Evolutionary conservation across 495 filamentous ascomycete species (phyloP).

Genomic region (Tirmania nivea): DNA sequence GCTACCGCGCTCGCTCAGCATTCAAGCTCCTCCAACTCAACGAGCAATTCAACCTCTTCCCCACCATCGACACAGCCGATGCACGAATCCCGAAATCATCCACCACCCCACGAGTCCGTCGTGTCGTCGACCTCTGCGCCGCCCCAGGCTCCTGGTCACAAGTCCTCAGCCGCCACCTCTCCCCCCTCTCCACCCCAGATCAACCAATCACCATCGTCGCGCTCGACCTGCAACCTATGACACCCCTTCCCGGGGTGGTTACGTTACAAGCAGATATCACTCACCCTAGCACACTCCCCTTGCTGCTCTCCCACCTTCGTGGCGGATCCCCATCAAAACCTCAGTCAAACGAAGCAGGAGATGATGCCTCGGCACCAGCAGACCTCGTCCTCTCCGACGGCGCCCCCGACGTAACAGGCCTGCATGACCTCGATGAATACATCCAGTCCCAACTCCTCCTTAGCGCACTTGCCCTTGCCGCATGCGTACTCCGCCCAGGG

Average conservation of each 20-base stretch:
- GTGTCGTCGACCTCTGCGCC: constrained; percentile 89
- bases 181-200: constrained; percentile 8
- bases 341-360: constrained; percentile 18
- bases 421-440: constrained; percentile 95
- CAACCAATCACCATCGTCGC: constrained; percentile 80
- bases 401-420: constrained; percentile 84
- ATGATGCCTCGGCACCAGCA: background rate
- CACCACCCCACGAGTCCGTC: constrained; percentile 42
- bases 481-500: constrained; percentile 75
- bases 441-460: constrained; percentile 89
- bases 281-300: constrained; percentile 78
- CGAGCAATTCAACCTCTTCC: constrained; percentile 79
- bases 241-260: constrained; percentile 72
- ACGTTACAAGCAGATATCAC: constrained; percentile 90
- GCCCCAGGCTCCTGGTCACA: constrained; percentile 94
- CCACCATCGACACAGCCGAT: constrained; percentile 10
- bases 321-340: constrained; percentile 32
- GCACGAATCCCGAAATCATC: constrained; percentile 21
- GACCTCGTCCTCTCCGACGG: constrained; percentile 76
- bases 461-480: constrained; percentile 73
- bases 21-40: constrained; percentile 95
- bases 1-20: constrained; percentile 86
- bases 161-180: constrained; percentile 68
- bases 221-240: constrained; percentile 90
- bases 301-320: constrained; percentile 66